Evolutionary conservation across 768 basidiomycete genomes (phyloP).

Genomic region (Dendrothele bispora): DNA sequence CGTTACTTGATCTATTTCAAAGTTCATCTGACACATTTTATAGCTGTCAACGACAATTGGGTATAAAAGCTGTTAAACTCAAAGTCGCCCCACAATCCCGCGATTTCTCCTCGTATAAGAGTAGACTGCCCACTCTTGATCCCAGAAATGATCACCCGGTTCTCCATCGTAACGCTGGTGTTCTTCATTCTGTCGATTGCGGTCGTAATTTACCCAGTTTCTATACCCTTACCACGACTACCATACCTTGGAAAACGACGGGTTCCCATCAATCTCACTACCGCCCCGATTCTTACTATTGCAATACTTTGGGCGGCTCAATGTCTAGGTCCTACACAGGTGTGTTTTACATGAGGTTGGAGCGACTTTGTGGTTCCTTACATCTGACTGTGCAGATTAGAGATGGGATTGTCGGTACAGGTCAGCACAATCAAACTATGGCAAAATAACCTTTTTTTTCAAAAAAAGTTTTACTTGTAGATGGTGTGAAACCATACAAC

Average conservation of each 20-base stretch:
- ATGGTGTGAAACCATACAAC: slow-evolving; percentile 85
- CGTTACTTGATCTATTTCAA: no score
- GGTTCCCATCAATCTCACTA: slow-evolving; percentile 48
- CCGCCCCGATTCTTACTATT: slow-evolving; percentile 54
- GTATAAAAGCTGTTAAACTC: no score
- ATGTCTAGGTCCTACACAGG: slow-evolving; percentile 44
- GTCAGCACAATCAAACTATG: slow-evolving; percentile 1
- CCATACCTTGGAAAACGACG: slow-evolving; percentile 29
- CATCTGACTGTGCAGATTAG: slow-evolving; percentile 49
- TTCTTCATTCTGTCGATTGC: slow-evolving; percentile 54
- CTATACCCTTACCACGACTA: slow-evolving; percentile 37
- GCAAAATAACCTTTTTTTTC: not conserved
- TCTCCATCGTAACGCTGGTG: slow-evolving; percentile 48
- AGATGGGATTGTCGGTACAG: slow-evolving; percentile 73
- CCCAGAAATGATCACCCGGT: slow-evolving; percentile 41
- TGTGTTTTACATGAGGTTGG: not conserved
- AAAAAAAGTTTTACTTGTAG: slow-evolving; percentile 14
- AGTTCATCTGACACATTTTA: not conserved
- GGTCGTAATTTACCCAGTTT: slow-evolving; percentile 48
- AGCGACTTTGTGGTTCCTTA: not conserved
- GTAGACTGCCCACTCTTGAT: no score
- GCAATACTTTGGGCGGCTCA: slow-evolving; percentile 55
- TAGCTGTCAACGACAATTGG: no score
- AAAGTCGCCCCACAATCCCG: no score
- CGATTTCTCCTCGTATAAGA: no score